phyloP scores from a whole-genome alignment of 1,284 basidiomycete species.

The Mrakiaceae sp. region DNA sequence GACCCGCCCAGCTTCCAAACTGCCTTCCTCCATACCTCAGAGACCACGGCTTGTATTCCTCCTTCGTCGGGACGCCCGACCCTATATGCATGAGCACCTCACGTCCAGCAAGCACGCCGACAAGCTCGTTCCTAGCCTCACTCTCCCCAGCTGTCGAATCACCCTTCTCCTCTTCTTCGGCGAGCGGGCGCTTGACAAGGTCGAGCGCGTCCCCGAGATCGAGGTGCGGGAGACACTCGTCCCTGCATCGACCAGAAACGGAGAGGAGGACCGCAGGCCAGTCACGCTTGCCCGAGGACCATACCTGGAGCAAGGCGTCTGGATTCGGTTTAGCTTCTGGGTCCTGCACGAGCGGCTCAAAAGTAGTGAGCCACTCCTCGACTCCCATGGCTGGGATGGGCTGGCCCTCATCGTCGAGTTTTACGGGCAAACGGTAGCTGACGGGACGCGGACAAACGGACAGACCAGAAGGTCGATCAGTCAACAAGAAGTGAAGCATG shows the following conservation, averaged over 20 bases:
- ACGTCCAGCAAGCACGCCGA: conserved; percentile 69
- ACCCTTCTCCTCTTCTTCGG: conserved; percentile 15
- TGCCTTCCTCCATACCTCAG: conserved; percentile 60
- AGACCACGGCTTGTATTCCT: conserved; percentile 72
- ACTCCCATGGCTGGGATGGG: conserved; percentile 48
- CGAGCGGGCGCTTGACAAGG: conserved; percentile 40
- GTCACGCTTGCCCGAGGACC: conserved; percentile 19
- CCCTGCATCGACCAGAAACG: conserved; percentile 50
- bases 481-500: too few species aligned
- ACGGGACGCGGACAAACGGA: too few species aligned
- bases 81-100: conserved; percentile 51
- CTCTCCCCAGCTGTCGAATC: conserved; percentile 11
- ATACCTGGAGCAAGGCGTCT: conserved; percentile 18
- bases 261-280: conserved; percentile 43
- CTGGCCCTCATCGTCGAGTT: conserved; percentile 45
- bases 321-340: conserved; percentile 23
- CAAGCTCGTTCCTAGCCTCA: conserved; percentile 51
- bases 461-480: too few species aligned
- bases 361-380: conserved; percentile 34
- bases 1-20: conserved; percentile 90
- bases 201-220: conserved; percentile 72
- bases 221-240: conserved; percentile 71
- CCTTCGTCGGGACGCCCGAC: conserved; percentile 29
- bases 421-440: conserved; percentile 50
- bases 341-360: conserved; percentile 45